Evolutionary conservation across 2,329 filamentous ascomycete genomes (phyloP), one percentile per base, ranked within the genome.

Genomic region (Onygenales sp.): DNA sequence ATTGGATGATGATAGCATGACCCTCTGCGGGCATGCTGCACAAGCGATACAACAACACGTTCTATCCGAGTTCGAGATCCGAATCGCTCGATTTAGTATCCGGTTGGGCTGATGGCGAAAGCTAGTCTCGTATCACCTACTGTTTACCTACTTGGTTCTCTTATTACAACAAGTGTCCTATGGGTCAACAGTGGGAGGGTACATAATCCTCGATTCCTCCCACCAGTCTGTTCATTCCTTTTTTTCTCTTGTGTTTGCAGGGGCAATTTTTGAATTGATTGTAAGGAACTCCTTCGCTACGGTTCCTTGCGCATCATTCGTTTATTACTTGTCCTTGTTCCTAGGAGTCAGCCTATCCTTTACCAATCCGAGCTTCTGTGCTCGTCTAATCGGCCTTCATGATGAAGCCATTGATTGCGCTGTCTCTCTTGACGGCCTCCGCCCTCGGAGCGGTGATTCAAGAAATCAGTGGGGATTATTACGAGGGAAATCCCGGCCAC

Each of bases 261-360:
- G 17, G 17, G 7, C 31, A n/a, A 11, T 21, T 32, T 33, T 46
- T 21, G 27, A 31, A 17, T 17, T 13, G 27, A 43, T 33, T 53
- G 13, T 50, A 41, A 57, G 67, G 69, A 71, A 71, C 71, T 75
- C 72, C 62, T 67, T 75, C 71, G 72, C 66, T 76, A 73, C 66
- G 70, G 72, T 74, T 73, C 68, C 64, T 64, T 42, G 50, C 57
- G 55, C 60, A 55, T 50, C 61, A 56, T 53, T 64, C 59, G 57
- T 59, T 65, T 69, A 59, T 55, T 63, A 59, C 47, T 51, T 54
- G 44, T 48, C 39, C 43, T 44, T 41, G 21, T 17, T 17, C 52
- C 10, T 47, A 45, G 31, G 21, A 51, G 38, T 35, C 11, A 33
- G 10, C 10, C 14, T 43, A 17, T 43, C n/a, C 3, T 43, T 14